Evolutionary conservation across 495 filamentous ascomycete genomes (phyloP).

Genomic region (Hypoxylon crocopeplum): DNA sequence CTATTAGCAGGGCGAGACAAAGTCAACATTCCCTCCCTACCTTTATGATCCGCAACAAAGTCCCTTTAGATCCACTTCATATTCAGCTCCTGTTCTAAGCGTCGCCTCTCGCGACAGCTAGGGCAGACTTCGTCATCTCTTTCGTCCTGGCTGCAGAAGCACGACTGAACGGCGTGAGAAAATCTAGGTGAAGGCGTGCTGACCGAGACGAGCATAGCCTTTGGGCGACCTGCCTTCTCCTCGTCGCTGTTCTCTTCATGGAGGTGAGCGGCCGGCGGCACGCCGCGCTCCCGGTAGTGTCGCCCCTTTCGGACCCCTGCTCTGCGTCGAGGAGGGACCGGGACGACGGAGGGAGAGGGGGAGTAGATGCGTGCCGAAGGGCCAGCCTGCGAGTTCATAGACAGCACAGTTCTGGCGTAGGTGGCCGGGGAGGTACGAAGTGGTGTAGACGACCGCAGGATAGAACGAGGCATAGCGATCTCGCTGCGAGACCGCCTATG

Average conservation of each 20-base stretch:
- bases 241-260: constrained; percentile 3
- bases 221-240: neutral
- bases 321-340: too few species aligned
- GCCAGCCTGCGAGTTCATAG: neutral
- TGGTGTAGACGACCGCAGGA: neutral
- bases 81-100: constrained; percentile 8
- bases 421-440: neutral
- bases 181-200: constrained; percentile 17
- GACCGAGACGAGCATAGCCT: constrained; percentile 15
- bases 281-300: constrained; percentile 19
- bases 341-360: too few species aligned
- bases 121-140: constrained; percentile 10
- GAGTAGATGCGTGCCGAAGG: too few species aligned
- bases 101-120: constrained; percentile 12
- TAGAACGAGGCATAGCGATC: neutral
- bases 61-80: constrained; percentile 21
- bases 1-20: too few species aligned
- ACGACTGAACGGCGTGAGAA: constrained; percentile 23
- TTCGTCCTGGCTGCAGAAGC: constrained; percentile 12
- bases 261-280: constrained; percentile 9
- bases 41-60: neutral
- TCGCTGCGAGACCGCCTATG: neutral
- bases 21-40: too few species aligned
- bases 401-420: neutral
- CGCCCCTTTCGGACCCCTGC: too few species aligned